Evolutionary conservation across 208 protist genomes (phyloP), one percentile per base, ranked within the genome.

Genomic region (Trichomonas tenax): DNA sequence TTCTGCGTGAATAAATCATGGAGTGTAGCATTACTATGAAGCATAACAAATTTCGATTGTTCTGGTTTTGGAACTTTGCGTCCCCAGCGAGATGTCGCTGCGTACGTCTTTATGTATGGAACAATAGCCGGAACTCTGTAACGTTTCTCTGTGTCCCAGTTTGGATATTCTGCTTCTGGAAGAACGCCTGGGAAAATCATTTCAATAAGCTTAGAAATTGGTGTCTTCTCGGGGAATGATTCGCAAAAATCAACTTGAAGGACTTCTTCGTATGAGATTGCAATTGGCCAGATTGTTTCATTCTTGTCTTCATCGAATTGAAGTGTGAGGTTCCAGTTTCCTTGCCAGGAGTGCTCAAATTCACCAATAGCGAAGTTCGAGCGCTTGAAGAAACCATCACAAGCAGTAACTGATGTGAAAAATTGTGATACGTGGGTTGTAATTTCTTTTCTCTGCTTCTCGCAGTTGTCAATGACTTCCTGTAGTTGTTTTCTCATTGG

Each of bases 261-360:
- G 8, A 93, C 86, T 93, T 93, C 86, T 34, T 93, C 86, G 44
- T 93, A 93, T 58, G 23, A 41, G 51, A 93, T 51, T 93, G 86
- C 86, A 51, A 93, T 44, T 51, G 86, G 86, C 86, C 86, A 93
- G 38, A 93, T 93, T 51, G 86, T 93, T 93, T 93, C 86, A 36
- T 93, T 93, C 45, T 93, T 93, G 15, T 93, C 86, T 93, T 93
- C 86, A 51, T 93, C 86, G 21, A 93, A 93, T 51, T 44, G 17
- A 1, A 93, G 44, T 26, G 26, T 26, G 8, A 93, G 26, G 44
- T 93, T 44, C 86, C 86, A 93, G n/a, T 93, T 93, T 34, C 86
- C 86, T 31, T 48, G 41, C 86, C 86, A 93, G 41, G 86, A 51
- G 26, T 51, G 17, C 1, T 41, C 40, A 26, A 93, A 51, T 93